Percentiles rank a stretch among this genome's conserved stretches.
Evolutionary conservation across 306 rosid genomes (phyloP).

Genomic region (Prunus mongolica): DNA sequence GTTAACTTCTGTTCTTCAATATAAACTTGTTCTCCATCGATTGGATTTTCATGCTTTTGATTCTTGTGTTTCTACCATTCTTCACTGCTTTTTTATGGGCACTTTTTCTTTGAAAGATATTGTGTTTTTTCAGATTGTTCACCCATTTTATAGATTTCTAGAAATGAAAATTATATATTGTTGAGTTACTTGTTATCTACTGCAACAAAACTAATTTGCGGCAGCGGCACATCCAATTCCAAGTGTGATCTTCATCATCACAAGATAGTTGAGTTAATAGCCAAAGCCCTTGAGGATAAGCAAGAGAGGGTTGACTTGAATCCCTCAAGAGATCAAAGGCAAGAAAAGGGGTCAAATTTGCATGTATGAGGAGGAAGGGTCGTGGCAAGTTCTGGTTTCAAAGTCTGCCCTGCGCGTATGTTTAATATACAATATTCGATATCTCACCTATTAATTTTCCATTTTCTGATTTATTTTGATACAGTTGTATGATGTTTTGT

Average conservation of each 20-base stretch:
- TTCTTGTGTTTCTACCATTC: background rate
- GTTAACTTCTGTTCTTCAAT: too few species aligned
- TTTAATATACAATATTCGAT: background rate
- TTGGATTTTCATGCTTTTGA: background rate
- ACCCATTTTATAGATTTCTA: background rate
- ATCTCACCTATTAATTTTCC: background rate
- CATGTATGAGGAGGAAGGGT: background rate
- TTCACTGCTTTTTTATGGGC: constrained; percentile 3
- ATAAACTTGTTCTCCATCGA: too few species aligned
- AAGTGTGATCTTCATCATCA: background rate
- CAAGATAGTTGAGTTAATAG: background rate
- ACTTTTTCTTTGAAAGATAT: background rate
- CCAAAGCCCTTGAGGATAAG: constrained; percentile 10
- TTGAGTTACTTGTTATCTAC: background rate
- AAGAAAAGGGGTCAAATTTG: too few species aligned
- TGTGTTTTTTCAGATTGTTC: background rate
- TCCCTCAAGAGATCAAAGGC: background rate
- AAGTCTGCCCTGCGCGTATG: background rate
- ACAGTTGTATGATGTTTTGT: constrained; percentile 7
- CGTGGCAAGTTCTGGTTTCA: background rate
- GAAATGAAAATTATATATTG: background rate
- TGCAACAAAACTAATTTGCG: background rate
- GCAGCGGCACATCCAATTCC: background rate
- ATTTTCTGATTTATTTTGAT: background rate
- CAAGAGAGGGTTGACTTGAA: constrained; percentile 15